Base-by-base conservation (phyloP, 2,329 filamentous ascomycete species). In the Xylariaceae sp. region DNA sequence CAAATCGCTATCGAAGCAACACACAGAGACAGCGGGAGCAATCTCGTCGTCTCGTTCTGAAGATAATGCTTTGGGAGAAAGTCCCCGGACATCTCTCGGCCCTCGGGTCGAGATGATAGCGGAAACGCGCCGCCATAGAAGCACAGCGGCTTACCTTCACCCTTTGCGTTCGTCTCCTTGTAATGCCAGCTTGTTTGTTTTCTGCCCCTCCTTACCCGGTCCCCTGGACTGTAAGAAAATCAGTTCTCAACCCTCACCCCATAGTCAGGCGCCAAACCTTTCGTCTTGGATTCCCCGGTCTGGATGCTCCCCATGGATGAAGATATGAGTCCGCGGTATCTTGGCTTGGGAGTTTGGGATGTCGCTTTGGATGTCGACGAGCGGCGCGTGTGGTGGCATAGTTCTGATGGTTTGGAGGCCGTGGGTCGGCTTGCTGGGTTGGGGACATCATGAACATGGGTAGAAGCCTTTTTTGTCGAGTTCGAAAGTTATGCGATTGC, bases 91-190 rank as follows among this genome's bases (percentile, higher is more conserved):
- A 87, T 78, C 73, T 63, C 62, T 62, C 51, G 58, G 34, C 23
- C 34, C 7, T 53, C 11, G 75, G 18, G 51, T 79, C 80, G 78
- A 74, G 61, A 76, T 73, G 59, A 57, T 77, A 76, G 92, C 91
- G 90, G 91, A 95, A 96, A 97, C 90, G 91, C 92, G 90, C 91
- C 92, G 92, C 92, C 93, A 96, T 92, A 97, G 87, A 96, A 96
- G 92, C 92, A 92, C 83, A 80, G 92, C 90, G 91, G 91, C 88
- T 92, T 78, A 91, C 84, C 8, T 61, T 85, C 52, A 66, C 85
- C 81, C 23, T 5, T 80, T 82, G 80, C 76, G 52, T 58, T 54
- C 77, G 79, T 78, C 78, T 79, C 77, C 78, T 78, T 64, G 67
- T 69, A 68, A 61, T 66, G 64, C 62, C 62, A 62, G 53, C 48